phyloP scores from a whole-genome alignment of 2,329 filamentous ascomycete genomes.

The Nannizzia gypsea region DNA sequence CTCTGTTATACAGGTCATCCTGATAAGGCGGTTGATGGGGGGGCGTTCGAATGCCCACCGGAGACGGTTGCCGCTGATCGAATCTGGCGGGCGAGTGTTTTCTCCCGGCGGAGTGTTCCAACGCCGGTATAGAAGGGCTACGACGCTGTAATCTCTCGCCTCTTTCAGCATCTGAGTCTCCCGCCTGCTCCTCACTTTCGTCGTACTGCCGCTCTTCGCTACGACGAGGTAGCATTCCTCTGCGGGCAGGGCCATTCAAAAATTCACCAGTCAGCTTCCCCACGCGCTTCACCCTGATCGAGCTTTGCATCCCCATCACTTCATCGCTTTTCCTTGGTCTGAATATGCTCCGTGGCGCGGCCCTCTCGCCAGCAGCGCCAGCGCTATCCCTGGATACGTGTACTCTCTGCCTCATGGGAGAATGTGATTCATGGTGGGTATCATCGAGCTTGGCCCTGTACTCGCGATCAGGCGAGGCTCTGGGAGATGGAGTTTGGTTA shows the following conservation, averaged over 20 bases:
- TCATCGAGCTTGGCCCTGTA: constrained; percentile 18
- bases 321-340: constrained; percentile 48
- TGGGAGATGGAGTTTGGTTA: constrained; percentile 31
- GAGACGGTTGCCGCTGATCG: neutral
- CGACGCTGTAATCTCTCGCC: neutral
- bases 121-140: neutral
- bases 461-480: constrained; percentile 26
- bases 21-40: neutral
- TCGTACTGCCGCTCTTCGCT: constrained; percentile 48
- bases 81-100: neutral
- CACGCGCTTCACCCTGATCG: constrained; percentile 65
- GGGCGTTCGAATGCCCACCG: neutral
- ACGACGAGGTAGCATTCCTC: constrained; percentile 50
- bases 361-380: constrained; percentile 9
- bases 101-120: neutral
- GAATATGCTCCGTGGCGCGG: constrained; percentile 27
- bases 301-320: constrained; percentile 50
- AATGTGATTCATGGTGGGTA: neutral
- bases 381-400: neutral
- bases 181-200: constrained; percentile 17
- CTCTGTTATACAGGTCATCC: neutral
- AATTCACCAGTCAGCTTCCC: constrained; percentile 66
- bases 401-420: neutral
- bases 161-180: neutral
- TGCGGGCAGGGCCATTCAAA: constrained; percentile 64